Base-by-base conservation (phyloP, 1,139 yeast genomes). In the Magnusiomyces paraingens region DNA sequence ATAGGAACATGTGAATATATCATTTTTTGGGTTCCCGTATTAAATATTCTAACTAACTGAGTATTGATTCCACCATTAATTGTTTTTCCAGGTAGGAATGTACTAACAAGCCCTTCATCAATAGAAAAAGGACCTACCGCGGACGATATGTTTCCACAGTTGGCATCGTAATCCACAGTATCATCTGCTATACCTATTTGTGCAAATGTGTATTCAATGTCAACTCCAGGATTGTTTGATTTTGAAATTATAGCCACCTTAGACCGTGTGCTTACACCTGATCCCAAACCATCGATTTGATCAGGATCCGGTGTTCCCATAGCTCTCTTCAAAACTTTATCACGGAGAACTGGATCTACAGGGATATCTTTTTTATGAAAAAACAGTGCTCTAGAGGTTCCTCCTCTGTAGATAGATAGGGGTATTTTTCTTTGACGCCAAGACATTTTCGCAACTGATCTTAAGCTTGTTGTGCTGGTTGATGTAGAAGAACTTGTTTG, bases 101-200 rank as follows among this genome's bases (percentile, higher is more conserved):
- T 21, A 10, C 17, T 47, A 4, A 47, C 49, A 11, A 47, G 32
- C 22, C 49, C 49, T 47, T 47, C 49, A 32, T 47, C 49, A 29
- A 47, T 47, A 8, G 49, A 35, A 47, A 47, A 47, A 12, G 49
- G 49, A 3, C 49, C 49, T 3, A 47, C 49, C 3, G 49, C 49
- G 6, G 49, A 11, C 3, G 42, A 29, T 11, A 47, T 22, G n/a
- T 47, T 47, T 47, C 49, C 49, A 32, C 49, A 47, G 15, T 47
- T 47, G 3, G 42, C 42, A 15, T 20, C 21, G 29, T 35, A 47
- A 15, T 18, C 29, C n/a, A 38, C 21, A 11, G 42, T 35, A 20
- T 47, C 49, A 12, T 47, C 49, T 3, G 22, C 46, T 20, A 32
- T 47, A 4, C 49, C 49, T 15, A 47, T 29, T 32, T 47, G 49